Base-by-base conservation (phyloP, 108 stramenopile species). In the Skeletonema grethae region DNA sequence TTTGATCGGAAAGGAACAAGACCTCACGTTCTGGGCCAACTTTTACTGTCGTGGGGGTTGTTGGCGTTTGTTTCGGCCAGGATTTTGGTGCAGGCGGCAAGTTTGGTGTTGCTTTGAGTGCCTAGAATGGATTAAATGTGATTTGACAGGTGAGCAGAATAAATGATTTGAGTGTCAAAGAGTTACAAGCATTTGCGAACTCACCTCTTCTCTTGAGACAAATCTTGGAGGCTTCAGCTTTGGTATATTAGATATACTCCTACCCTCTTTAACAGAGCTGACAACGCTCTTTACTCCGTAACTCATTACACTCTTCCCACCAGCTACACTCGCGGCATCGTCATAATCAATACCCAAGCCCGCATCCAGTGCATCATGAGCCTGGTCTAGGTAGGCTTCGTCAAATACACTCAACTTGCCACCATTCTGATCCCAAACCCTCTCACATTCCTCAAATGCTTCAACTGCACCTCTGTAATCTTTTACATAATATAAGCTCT, bases 151-250 rank as follows among this genome's bases (percentile, higher is more conserved):
- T 29, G 22, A 66, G 57, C 22, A 32, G 3, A 56, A 29, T 5
- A 28, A 30, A 65, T 15, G 16, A 38, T 25, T 41, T 31, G 16
- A 63, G 56, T 29, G 24, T 25, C 30, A 56, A 62, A 25, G 25
- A 25, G n/a, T 8, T 20, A 53, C 18, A 41, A 31, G 29, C 31
- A 43, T 12, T n/a, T n/a, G 41, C 18, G 60, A 64, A 16, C 75
- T 34, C 67, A 90, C 89, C 76, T 90, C 66, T 76, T 92, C 86
- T 55, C 94, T 78, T 29, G 94, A 88, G 6, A 95, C 94, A 85
- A 95, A 95, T 20, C 89, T 76, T 16, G 94, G 94, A 5, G 94
- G 90, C 39, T 86, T 86, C 58, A 95, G 72, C 56, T 92, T 92
- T 16, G 94, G 94, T 70, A 95, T 80, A 30, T 84, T 78, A n/a